phyloP scores from a whole-genome alignment of 192 early-diverging fungal species.

The Coemansia pectinata region DNA sequence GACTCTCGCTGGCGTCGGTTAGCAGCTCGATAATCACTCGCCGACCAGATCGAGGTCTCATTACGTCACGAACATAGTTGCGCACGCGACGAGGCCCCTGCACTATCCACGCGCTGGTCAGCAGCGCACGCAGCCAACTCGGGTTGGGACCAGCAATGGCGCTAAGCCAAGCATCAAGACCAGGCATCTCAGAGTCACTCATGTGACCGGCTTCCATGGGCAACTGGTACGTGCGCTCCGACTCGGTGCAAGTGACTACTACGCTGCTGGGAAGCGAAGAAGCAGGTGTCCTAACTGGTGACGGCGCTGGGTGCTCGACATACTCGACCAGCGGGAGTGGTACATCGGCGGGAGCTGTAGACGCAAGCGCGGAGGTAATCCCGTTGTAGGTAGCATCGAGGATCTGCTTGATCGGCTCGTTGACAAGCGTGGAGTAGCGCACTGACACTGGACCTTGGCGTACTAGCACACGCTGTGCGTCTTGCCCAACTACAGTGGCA shows the following conservation, averaged over 20 bases:
- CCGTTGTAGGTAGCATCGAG: constrained; percentile 57
- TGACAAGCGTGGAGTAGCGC: constrained; percentile 62
- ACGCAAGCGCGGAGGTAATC: constrained; percentile 7
- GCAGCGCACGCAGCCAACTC: constrained; percentile 82
- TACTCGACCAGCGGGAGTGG: constrained; percentile 29
- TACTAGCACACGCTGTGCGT: constrained; percentile 83
- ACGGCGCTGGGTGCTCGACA: background rate
- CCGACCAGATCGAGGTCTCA: constrained; percentile 62
- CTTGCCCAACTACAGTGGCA: constrained; percentile 69
- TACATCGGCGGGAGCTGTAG: constrained; percentile 79
- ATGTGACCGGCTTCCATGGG: background rate
- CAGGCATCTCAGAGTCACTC: background rate
- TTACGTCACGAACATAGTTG: constrained; percentile 64
- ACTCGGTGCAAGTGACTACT: background rate
- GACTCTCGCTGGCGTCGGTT: background rate
- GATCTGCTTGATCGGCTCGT: constrained; percentile 88
- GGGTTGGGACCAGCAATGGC: constrained; percentile 64
- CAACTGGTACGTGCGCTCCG: constrained; percentile 19
- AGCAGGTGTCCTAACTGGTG: background rate
- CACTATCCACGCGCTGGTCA: constrained; percentile 72
- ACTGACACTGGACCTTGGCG: constrained; percentile 87
- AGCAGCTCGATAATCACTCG: constrained; percentile 30
- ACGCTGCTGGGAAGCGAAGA: background rate
- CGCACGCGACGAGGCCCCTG: constrained; percentile 65
- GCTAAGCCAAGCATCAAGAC: constrained; percentile 59